Evolutionary conservation across 2,329 filamentous ascomycete species (phyloP), one percentile per base, ranked within the genome.

Genomic region (Aspergillus carbonarius): DNA sequence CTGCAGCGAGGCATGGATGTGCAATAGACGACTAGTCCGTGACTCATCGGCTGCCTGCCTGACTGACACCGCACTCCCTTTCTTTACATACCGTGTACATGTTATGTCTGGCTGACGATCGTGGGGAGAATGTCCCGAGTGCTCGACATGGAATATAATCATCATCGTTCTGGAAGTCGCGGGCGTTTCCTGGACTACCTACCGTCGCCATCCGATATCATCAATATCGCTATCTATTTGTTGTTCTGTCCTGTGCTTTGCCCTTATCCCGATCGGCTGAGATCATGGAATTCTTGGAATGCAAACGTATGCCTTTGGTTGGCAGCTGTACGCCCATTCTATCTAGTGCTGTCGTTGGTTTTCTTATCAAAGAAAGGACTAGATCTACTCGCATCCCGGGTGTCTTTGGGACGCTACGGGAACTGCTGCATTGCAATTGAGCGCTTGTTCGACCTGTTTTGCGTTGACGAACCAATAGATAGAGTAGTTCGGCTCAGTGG

Each of bases 1-100:
- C 74, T 86, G 68, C 82, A 84, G 72, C 79, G 81, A 59, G 79
- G 86, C 18, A 80, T 87, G 67, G 86, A 88, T 70, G 81, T 80
- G 40, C 72, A 72, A 61, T 68, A 57, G 34, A 46, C 34, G 9
- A 32, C 30, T 39, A 20, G 39, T 42, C 25, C 48, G 20, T 18
- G n/a, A 12, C 35, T 13, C 48, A 35, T 32, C 17, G 37, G 48
- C 48, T 50, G 48, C 37, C 37, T 12, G n/a, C 20, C 17, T 34
- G 23, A 20, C 17, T 34, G 23, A 20, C 25, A 9, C 34, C 25
- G 23, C 20, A 34, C 10, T 37, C 49, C 23, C 20, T 15, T n/a
- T 37, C 34, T 37, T 39, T 32, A 51, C 23, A 17, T 35, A 44
- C 37, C 18, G 37, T 42, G 37, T 48, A 48, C 44, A 47, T 47